A percentile compares a stretch with the other conserved stretches of the same genome.
Evolutionary conservation across 768 basidiomycete genomes (phyloP).

Genomic region (Phlegmacium glaucopus): DNA sequence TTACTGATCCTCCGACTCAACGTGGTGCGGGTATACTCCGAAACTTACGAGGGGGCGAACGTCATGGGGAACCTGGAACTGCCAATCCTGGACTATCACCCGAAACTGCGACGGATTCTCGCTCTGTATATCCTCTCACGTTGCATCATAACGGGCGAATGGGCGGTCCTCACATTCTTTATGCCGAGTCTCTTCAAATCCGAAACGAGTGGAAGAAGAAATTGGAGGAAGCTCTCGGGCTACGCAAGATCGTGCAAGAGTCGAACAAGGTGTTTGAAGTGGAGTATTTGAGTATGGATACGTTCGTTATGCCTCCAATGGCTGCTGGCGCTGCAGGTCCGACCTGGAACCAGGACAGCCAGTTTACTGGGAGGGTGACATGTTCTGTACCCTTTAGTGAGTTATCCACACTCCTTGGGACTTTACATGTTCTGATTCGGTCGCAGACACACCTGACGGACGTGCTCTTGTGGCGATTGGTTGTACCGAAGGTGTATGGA

Average conservation of each 20-base stretch:
- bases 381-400: conserved; percentile 92
- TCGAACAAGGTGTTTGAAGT: conserved; percentile 94
- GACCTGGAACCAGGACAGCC: conserved; percentile 71
- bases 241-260: conserved; percentile 86
- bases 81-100: conserved; percentile 24
- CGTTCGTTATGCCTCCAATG: conserved; percentile 76
- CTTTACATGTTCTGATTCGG: conserved; percentile 2
- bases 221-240: conserved; percentile 81
- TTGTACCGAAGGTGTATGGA: conserved; percentile 96
- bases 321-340: conserved; percentile 41
- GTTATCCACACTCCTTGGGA: conserved; percentile 22
- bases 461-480: conserved; percentile 89
- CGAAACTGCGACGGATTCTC: conserved; percentile 55
- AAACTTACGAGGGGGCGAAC: conserved; percentile 45
- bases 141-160: conserved; percentile 86
- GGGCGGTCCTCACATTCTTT: conserved; percentile 84
- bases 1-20: conserved; percentile 76
- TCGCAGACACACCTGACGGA: conserved; percentile 76
- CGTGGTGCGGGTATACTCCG: conserved; percentile 72
- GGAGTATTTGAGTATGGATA: conserved; percentile 84
- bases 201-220: conserved; percentile 88
- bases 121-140: conserved; percentile 82
- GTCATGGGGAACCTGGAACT: conserved; percentile 21
- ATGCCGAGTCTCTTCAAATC: conserved; percentile 74
- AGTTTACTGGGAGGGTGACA: conserved; percentile 82